Conservation (phyloP, 2,329 filamentous ascomycete species). For the Hypocreales sp. region DNA sequence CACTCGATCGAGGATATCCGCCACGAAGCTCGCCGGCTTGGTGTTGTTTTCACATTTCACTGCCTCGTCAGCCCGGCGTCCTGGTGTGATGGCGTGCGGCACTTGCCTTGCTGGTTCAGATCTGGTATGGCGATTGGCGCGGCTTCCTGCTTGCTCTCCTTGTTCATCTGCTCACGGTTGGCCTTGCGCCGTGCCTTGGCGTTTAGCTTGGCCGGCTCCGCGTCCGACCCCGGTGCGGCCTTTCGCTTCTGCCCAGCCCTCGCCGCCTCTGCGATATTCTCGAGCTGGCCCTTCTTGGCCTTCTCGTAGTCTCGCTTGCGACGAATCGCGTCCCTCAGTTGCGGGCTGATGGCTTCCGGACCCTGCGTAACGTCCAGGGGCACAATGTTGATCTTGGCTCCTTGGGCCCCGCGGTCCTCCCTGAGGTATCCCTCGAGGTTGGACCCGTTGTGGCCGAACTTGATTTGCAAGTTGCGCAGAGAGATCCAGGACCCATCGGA, state of each 20-base stretch:
- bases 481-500: constrained; percentile 44
- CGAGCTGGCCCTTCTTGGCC: constrained; percentile 22
- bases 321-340: constrained; percentile 40
- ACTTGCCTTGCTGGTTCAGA: constrained; percentile 15
- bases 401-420: constrained; percentile 31
- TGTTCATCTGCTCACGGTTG: too few relatives aligned
- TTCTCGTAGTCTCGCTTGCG: constrained; percentile 52
- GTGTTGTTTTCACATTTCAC: constrained; percentile 30
- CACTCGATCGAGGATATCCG: constrained; percentile 22
- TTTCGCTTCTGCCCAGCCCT: constrained; percentile 23
- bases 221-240: constrained; percentile 10
- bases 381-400: constrained; percentile 40
- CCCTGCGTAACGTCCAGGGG: constrained; percentile 26
- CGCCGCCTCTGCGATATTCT: constrained; percentile 20
- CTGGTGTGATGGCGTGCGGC: not conserved
- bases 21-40: constrained; percentile 18
- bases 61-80: constrained; percentile 6
- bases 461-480: constrained; percentile 60
- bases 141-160: constrained; percentile 10
- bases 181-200: too few relatives aligned
- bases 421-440: constrained; percentile 61
- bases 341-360: constrained; percentile 25
- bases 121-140: constrained; percentile 6
- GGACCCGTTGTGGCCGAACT: constrained; percentile 30
- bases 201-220: constrained; percentile 9